Evolutionary conservation across 1,284 basidiomycete species (phyloP), one percentile per base, ranked within the genome.

Genomic region (Moniliella sp.): DNA sequence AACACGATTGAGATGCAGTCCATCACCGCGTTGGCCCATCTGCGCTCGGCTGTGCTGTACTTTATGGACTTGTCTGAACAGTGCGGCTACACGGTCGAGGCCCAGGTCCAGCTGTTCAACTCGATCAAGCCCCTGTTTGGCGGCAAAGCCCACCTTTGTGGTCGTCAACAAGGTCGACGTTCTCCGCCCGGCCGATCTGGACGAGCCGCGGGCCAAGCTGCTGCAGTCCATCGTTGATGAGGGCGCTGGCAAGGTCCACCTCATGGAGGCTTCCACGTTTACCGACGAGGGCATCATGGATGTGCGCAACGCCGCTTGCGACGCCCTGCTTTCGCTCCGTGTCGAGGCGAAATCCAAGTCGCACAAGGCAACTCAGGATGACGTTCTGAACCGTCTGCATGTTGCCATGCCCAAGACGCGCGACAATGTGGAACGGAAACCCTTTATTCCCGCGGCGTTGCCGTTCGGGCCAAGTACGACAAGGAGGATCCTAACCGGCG

Each of bases 1-100:
- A 59, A 59, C 42, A 59, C 56, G 18, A 59, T 59, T 35, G 56
- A 59, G 40, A 59, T 59, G 56, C 56, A 59, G 41, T 52, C 51
- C 36, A 59, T 59, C 42, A 59, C 56, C 11, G 56, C 56, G 1
- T 46, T 59, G 2, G 56, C 56, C 4, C 56, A 59, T 28, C 37
- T 59, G 16, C 49, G 56, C n/a, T 39, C 51, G 3, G 53, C 56
- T 5, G 44, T 59, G 5, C 44, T 59, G 16, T 59, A 59, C 46
- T 59, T 59, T 36, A 59, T 59, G 56, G 56, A 59, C 25, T 48
- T 59, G 7, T 51, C 49, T 17, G 56, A 59, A 35, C 56, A 59
- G 41, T 59, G 56, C 29, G 54, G 54, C 18, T 59, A 59, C 38
- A 49, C 56, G 9, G 40, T 59, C 34, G 56, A 59, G 39, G 56